Percentiles rank a stretch among this genome's conserved stretches.
Evolutionary conservation across 441 rosid genomes (phyloP).

Genomic region (Viola pubescens): DNA sequence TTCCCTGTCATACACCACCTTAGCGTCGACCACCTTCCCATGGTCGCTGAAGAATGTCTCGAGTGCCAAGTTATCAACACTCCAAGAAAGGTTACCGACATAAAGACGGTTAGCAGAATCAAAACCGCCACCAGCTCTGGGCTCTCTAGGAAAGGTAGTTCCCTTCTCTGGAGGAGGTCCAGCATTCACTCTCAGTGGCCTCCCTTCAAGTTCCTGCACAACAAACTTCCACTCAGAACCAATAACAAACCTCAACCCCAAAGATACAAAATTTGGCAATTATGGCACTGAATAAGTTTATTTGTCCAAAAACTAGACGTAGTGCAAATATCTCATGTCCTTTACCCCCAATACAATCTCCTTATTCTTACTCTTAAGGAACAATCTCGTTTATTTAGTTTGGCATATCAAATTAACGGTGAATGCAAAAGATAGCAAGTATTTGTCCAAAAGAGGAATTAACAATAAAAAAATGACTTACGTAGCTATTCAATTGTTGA

Average conservation of each 20-base stretch:
- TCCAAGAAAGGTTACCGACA: conserved; percentile 95
- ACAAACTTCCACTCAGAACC: conserved; percentile 6
- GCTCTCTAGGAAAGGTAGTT: conserved; percentile 41
- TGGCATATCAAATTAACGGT: too few species aligned
- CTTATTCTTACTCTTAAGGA: too few species aligned
- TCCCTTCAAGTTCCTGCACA: conserved; percentile 62
- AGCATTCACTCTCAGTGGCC: conserved; percentile 59
- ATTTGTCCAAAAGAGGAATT: background rate
- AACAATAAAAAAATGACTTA: conserved; percentile 27
- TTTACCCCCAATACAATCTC: too few species aligned
- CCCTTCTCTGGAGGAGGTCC: conserved; percentile 64
- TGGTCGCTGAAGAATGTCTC: conserved; percentile 70
- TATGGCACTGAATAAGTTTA: too few species aligned
- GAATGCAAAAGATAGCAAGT: too few species aligned
- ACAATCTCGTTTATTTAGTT: too few species aligned
- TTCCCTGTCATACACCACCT: conserved; percentile 82
- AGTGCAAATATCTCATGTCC: too few species aligned
- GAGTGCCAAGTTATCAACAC: conserved; percentile 74
- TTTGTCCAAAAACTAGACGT: too few species aligned
- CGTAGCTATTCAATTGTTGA: conserved; percentile 89
- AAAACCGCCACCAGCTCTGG: conserved; percentile 28
- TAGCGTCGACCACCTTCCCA: conserved; percentile 82
- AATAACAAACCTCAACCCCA: background rate
- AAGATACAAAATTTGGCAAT: too few species aligned
- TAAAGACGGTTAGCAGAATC: conserved; percentile 51